Percentiles rank a stretch among this genome's conserved stretches.
Conservation (phyloP, 78 protist species). For the Cavenderia fasciculata region DNA sequence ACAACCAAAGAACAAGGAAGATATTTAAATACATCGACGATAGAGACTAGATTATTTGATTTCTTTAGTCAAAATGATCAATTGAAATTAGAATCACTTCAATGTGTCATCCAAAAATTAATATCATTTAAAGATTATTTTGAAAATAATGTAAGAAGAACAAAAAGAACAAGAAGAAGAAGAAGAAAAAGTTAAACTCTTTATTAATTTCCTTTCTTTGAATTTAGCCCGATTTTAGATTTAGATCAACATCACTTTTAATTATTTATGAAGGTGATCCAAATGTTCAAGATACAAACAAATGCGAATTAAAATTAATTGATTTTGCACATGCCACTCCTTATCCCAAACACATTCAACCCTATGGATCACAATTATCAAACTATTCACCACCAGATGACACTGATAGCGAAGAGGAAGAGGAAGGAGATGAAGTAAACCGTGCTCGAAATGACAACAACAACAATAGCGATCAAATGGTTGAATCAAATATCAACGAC, state of each 20-base stretch:
- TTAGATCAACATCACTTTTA: conserved; percentile 59
- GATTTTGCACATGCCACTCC: conserved; percentile 52
- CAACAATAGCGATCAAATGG: neutral
- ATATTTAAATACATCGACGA: neutral
- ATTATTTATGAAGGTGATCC: conserved; percentile 69
- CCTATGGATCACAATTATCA: conserved; percentile 37
- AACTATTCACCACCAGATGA: neutral
- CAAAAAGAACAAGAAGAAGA: neutral
- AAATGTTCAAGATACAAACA: neutral
- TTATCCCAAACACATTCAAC: conserved; percentile 24
- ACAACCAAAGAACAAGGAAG: conserved; percentile 53
- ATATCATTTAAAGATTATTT: conserved; percentile 36
- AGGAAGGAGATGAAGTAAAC: no score
- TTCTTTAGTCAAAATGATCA: conserved; percentile 14
- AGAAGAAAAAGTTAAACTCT: no score
- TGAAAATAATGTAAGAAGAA: conserved; percentile 55
- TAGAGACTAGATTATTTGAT: conserved; percentile 1
- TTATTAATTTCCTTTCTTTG: neutral
- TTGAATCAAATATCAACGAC: no score
- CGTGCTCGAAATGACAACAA: neutral
- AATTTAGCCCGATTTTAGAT: conserved; percentile 50
- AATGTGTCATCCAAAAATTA: neutral
- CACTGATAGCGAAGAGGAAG: neutral
- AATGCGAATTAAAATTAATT: conserved; percentile 45
- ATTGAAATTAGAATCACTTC: neutral